phyloP scores from a whole-genome alignment of 148 eudicot genomes.

The Simmondsia chinensis region DNA sequence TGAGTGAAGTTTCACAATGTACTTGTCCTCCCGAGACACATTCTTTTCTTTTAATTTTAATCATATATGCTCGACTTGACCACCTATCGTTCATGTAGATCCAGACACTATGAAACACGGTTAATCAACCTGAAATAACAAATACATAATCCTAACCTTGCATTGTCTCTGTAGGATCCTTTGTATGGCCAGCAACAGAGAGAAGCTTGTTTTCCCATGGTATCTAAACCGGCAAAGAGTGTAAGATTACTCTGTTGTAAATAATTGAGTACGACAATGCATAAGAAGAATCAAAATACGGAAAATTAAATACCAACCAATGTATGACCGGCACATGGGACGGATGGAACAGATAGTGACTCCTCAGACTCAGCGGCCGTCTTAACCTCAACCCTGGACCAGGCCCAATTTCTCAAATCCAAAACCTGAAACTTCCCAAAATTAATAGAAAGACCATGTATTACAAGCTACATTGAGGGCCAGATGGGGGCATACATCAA shows the following conservation, averaged over 20 bases:
- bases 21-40: no score
- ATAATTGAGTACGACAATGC: no score
- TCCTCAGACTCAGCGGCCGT: constrained; percentile 31
- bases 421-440: constrained; percentile 45
- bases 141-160: constrained; percentile 41
- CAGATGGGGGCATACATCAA: no score
- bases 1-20: no score
- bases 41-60: no score
- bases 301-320: constrained; percentile 51
- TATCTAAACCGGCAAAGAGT: constrained; percentile 38
- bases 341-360: constrained; percentile 26
- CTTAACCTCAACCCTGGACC: constrained; percentile 88
- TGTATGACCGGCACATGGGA: constrained; percentile 90
- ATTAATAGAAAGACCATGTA: constrained; percentile 10
- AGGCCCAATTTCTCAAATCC: constrained; percentile 86
- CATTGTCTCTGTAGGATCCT: constrained; percentile 73
- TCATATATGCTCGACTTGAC: no score
- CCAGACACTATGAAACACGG: no score
- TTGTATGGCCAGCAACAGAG: constrained; percentile 86
- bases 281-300: neutral
- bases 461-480: no score
- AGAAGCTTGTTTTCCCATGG: constrained; percentile 94
- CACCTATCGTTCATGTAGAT: no score
- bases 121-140: no score
- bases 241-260: no score